Evolutionary conservation across 345 rosid species (phyloP), one percentile per base, ranked within the genome.

Genomic region (Eucalyptus dawsonii): DNA sequence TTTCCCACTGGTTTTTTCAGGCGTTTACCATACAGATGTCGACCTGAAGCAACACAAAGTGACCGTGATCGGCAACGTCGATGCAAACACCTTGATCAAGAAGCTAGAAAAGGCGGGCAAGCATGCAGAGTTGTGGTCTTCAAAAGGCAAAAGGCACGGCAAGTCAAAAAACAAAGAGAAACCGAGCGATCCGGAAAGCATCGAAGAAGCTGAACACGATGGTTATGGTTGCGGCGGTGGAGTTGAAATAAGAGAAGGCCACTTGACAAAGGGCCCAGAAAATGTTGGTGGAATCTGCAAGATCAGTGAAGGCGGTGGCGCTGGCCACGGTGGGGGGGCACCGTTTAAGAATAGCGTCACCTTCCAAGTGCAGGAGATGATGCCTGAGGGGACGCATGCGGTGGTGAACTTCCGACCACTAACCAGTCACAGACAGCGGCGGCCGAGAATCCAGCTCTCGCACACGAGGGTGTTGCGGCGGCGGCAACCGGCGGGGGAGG

Each of bases 41-140:
- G 97, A 97, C 90, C 91, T 94, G 92, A 93, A 89, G 88, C 96
- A 91, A 88, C 96, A 96, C 4, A 96, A 93, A 51, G 98, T 94
- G 14, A 94, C 91, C 13, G 97, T 97, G 31, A 91, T 88, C 12
- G 97, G 98, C 17, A 95, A 94, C 86, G 92, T 93, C 11, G 89
- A 93, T 50, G 93, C 94, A 2, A 92, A 90, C 37, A 93, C 94
- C 88, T 92, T 97, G 86, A 90, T 95, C 89, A 95, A 93, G 93
- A 96, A 94, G 89, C 95, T 97, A 76, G 90, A 76, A 80, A 95
- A 93, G 88, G 89, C 95, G 15, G 97, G 97, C 27, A 97, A 95
- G 88, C 93, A 92, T 72, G 99, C 97, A 22, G 95, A 92, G 90
- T 83, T 95, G 6, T 92, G 96, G 94, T 96, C 95, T 14, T 12